Percentiles rank a stretch among this genome's conserved stretches.
Evolutionary conservation across 2,329 filamentous ascomycete species (phyloP).

Genomic region (Diaporthe helianthi): DNA sequence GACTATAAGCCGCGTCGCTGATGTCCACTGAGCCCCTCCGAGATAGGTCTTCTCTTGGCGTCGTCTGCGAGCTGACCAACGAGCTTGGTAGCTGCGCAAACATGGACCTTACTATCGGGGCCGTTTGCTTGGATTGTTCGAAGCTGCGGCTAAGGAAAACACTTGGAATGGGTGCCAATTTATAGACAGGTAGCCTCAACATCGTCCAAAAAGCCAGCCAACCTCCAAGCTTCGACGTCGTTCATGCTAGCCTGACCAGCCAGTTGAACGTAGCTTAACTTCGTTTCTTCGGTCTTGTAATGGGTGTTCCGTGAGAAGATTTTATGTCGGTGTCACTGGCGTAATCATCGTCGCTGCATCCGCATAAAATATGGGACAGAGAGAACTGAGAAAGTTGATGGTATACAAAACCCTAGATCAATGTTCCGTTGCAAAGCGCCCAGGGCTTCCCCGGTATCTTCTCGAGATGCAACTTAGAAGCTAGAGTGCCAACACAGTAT

Average conservation of each 20-base stretch:
- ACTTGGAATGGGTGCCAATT: no score
- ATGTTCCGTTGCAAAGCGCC: conserved; percentile 46
- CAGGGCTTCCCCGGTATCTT: conserved; percentile 37
- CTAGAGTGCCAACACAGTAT: no score
- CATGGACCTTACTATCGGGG: conserved; percentile 43
- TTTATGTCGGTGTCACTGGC: background rate
- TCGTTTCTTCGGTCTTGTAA: background rate
- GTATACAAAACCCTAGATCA: conserved; percentile 34
- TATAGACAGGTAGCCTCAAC: conserved; percentile 41
- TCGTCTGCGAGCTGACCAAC: conserved; percentile 33
- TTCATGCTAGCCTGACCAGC: conserved; percentile 39
- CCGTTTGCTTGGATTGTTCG: conserved; percentile 44
- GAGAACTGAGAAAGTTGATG: background rate
- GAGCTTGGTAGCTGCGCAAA: conserved; percentile 42
- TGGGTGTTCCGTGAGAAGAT: background rate
- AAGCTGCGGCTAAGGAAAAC: conserved; percentile 43
- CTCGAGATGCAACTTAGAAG: background rate
- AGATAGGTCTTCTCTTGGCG: background rate
- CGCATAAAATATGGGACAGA: no score
- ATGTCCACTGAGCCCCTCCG: conserved; percentile 31
- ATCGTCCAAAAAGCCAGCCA: conserved; percentile 40
- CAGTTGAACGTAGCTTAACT: conserved; percentile 34
- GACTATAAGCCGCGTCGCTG: conserved; percentile 34
- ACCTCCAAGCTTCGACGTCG: conserved; percentile 42
- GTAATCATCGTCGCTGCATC: background rate